phyloP scores from a whole-genome alignment of 2,329 filamentous ascomycete genomes.

The Pseudophaeomoniella oleicola region DNA sequence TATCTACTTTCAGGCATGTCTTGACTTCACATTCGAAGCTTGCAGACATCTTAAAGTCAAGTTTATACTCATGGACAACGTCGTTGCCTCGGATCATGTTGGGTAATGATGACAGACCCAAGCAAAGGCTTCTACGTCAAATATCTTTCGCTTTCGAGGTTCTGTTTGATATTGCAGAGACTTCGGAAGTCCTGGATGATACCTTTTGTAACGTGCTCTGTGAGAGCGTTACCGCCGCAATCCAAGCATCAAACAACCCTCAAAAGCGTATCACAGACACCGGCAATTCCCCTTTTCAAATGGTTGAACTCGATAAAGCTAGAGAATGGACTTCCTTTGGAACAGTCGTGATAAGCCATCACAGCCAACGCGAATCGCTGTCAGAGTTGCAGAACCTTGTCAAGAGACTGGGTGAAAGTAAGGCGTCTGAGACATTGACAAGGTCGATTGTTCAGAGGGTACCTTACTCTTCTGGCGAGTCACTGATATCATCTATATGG shows the following conservation, averaged over 20 bases:
- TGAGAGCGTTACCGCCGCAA: constrained; percentile 50
- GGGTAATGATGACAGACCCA: constrained; percentile 63
- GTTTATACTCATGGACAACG: constrained; percentile 66
- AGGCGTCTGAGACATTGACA: constrained; percentile 36
- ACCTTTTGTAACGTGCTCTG: constrained; percentile 54
- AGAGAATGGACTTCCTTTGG: constrained; percentile 3
- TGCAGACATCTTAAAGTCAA: constrained; percentile 50
- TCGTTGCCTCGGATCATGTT: constrained; percentile 74
- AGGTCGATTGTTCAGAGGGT: constrained; percentile 51
- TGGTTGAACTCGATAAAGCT: background rate
- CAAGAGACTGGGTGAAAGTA: constrained; percentile 36
- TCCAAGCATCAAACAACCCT: constrained; percentile 17
- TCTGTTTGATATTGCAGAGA: constrained; percentile 46
- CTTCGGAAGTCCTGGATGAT: constrained; percentile 52
- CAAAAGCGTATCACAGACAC: constrained; percentile 5
- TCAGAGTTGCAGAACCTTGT: constrained; percentile 44
- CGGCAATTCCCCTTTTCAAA: background rate
- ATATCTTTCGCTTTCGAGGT: constrained; percentile 60
- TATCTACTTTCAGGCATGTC: constrained; percentile 40
- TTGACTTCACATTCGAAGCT: constrained; percentile 48
- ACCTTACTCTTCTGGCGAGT: constrained; percentile 41
- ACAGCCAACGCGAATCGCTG: constrained; percentile 32
- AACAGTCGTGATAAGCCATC: constrained; percentile 10
- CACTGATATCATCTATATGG: constrained; percentile 63
- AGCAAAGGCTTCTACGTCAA: constrained; percentile 57